Percentiles rank a stretch among this genome's conserved stretches.
Conservation (phyloP, 331 rosid genomes). For the Dryas integrifolia region DNA sequence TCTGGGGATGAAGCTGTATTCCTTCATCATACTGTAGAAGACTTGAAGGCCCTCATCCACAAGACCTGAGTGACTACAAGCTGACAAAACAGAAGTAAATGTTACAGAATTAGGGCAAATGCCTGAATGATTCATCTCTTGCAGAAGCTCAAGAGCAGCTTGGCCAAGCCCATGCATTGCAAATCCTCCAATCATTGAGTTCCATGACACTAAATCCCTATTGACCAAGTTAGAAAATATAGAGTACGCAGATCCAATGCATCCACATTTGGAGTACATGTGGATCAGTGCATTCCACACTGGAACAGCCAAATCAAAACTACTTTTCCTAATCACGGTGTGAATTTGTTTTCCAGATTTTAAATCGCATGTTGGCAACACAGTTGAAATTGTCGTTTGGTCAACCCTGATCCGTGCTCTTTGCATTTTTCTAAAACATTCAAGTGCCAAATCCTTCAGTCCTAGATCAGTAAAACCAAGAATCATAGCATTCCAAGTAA, state of each 20-base stretch:
- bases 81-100: conserved; percentile 49
- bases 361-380: conserved; percentile 45
- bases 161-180: conserved; percentile 47
- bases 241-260: conserved; percentile 35
- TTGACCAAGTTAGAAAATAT: conserved; percentile 41
- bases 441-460: conserved; percentile 33
- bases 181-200: conserved; percentile 48
- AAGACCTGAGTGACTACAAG: conserved; percentile 54
- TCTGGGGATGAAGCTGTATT: conserved; percentile 33
- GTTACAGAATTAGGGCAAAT: conserved; percentile 38
- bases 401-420: conserved; percentile 31
- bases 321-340: conserved; percentile 26
- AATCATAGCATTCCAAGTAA: conserved; percentile 59
- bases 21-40: conserved; percentile 38
- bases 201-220: conserved; percentile 47
- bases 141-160: conserved; percentile 39
- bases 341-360: conserved; percentile 47
- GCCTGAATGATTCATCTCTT: conserved; percentile 37
- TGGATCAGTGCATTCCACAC: conserved; percentile 44
- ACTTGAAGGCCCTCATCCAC: conserved; percentile 46
- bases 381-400: conserved; percentile 38
- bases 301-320: conserved; percentile 16
- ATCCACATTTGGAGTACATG: conserved; percentile 44
- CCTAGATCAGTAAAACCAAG: conserved; percentile 37
- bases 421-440: conserved; percentile 42